Evolutionary conservation across 768 basidiomycete species (phyloP), one percentile per base, ranked within the genome.

Genomic region (Mycena filopes): DNA sequence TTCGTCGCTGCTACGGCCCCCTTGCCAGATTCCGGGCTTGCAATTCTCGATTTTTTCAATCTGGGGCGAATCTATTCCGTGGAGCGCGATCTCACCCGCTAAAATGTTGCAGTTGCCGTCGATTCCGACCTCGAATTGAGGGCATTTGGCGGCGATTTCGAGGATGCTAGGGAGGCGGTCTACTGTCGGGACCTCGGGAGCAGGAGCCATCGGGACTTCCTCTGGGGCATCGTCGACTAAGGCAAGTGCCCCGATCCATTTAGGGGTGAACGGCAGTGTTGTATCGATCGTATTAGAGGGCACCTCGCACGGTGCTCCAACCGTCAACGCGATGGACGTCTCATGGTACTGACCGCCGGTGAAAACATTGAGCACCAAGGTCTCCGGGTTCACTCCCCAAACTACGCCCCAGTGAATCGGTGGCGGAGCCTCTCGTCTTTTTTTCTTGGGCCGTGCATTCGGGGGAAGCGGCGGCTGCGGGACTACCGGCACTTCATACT

Each of bases 321-420:
- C 62, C 28, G 25, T 63, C 21, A 63, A 31, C n/a, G 48, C 50
- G 4, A 47, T 55, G 20, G 47, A 38, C 23, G 62, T 48, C 47
- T 63, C 62, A n/a, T 56, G 55, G 11, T 56, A 38, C 21, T 56
- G 29, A 4, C 62, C 62, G 7, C 62, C 62, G 5, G 55, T 57
- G 55, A 63, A 63, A 25, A 63, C 56, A 31, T 26, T 40, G 23
- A 63, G 42, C 33, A 12, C 55, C 48, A 51, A 15, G 9, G 23
- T 23, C 21, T 40, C 55, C 1, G 55, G 45, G 36, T 48, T 47
- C 0, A 63, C 62, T 10, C 62, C 62, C 62, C 62, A 63, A 23
- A 63, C 62, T 9, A 63, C 62, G 20, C 62, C 62, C 62, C 62
- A 63, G 43, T 56, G 38, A 13, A 63, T n/a, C 0, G 55, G 47